Percentiles rank a stretch among this genome's conserved stretches.
phyloP scores from a whole-genome alignment of 148 eudicot species.

The Rhododendron molle region DNA sequence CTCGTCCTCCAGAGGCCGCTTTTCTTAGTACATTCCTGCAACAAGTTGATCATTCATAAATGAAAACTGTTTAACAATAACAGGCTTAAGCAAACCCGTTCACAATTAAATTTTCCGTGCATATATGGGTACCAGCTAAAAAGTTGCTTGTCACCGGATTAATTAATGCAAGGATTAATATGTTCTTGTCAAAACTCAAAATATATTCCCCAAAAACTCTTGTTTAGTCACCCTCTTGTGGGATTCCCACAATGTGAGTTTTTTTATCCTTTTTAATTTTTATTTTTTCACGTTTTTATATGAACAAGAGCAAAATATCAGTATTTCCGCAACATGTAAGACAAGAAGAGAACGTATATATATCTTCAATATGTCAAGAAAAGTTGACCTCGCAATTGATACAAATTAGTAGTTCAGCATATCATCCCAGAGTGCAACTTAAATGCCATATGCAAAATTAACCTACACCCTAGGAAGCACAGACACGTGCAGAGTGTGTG shows the following conservation, averaged over 20 bases:
- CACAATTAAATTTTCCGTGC: neutral
- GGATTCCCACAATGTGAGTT: too few relatives aligned
- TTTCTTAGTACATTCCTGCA: slow-evolving; percentile 85
- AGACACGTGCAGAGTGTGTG: too few relatives aligned
- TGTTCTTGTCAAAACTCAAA: too few relatives aligned
- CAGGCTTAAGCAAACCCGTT: neutral
- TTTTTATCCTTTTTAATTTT: too few relatives aligned
- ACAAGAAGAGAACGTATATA: neutral
- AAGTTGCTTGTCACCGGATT: too few relatives aligned
- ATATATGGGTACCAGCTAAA: too few relatives aligned
- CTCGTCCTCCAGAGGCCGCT: slow-evolving; percentile 89
- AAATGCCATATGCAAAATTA: neutral
- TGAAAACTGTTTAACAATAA: neutral
- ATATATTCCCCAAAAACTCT: too few relatives aligned
- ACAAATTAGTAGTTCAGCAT: neutral
- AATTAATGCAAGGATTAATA: too few relatives aligned
- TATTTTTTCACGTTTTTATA: too few relatives aligned
- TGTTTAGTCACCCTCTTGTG: too few relatives aligned
- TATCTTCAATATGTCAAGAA: neutral
- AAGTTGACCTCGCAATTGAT: neutral
- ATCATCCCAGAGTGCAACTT: neutral
- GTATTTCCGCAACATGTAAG: neutral
- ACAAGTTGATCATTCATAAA: neutral
- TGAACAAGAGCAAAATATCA: neutral
- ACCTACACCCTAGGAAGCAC: neutral